A percentile compares a stretch with the other conserved stretches of the same genome.
These are phyloP conservation scores for Cairneyella variabilis DNA, from an alignment of 495 filamentous ascomycete genomes.

Conservation along the genomic window DNA sequence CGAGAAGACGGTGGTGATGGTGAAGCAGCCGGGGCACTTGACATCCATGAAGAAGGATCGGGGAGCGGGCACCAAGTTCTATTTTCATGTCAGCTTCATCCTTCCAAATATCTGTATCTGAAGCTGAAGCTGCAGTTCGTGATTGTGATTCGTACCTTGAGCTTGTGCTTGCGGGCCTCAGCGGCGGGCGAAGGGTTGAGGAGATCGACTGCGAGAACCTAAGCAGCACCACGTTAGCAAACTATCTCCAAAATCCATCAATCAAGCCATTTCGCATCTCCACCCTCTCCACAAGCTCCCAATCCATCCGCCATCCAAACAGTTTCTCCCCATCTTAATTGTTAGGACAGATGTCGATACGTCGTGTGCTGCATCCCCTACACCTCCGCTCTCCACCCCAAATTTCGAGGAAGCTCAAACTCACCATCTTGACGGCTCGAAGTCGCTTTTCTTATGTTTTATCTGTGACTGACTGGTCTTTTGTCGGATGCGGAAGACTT, in stretches of 20 bases:
- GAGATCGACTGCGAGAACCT: conserved; percentile 99
- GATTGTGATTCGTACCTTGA: conserved; percentile 70
- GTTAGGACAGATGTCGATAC: too few species aligned
- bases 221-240: conserved; percentile 28
- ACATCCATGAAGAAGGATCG: conserved; percentile 99
- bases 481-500: conserved; percentile 31
- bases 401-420: conserved; percentile 24
- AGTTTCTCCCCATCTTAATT: too few species aligned
- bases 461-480: conserved; percentile 41
- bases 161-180: conserved; percentile 99
- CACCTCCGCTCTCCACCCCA: conserved; percentile 7
- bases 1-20: conserved; percentile 99
- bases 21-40: conserved; percentile 99
- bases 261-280: conserved; percentile 3
- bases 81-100: conserved; percentile 21
- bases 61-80: conserved; percentile 91
- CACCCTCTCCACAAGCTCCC: too few species aligned
- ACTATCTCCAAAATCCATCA: conserved; percentile 17
- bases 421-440: conserved; percentile 58
- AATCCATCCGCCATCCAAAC: too few species aligned
- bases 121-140: background rate
- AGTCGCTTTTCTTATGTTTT: conserved; percentile 25
- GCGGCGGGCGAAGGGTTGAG: conserved; percentile 94
- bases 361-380: too few species aligned
- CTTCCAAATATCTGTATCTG: background rate